Evolutionary conservation across 352 stramenopile species (phyloP).

Genomic region (Albugo laibachii): DNA sequence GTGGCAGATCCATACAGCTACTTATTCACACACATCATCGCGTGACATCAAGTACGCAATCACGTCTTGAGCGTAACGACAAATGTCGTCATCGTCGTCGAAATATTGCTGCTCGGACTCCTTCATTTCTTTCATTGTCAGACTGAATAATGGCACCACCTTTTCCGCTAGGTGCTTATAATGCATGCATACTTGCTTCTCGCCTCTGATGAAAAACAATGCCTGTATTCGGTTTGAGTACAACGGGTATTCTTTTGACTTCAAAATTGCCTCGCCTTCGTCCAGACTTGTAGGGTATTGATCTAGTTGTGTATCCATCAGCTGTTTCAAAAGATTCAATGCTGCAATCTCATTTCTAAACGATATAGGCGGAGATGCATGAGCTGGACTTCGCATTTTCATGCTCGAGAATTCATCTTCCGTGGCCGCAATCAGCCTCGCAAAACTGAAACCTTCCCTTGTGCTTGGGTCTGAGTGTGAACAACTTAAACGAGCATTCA

Average conservation of each 20-base stretch:
- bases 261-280: slow-evolving; percentile 67
- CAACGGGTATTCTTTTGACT: slow-evolving; percentile 51
- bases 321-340: slow-evolving; percentile 40
- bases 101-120: slow-evolving; percentile 54
- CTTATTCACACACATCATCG: no score
- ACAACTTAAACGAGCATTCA: slow-evolving; percentile 69
- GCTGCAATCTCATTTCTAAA: slow-evolving; percentile 72
- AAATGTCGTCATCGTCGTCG: slow-evolving; percentile 57
- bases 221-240: slow-evolving; percentile 80
- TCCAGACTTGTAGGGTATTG: slow-evolving; percentile 75
- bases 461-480: slow-evolving; percentile 74
- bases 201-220: slow-evolving; percentile 75
- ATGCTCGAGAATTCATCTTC: slow-evolving; percentile 71
- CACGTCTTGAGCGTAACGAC: slow-evolving; percentile 73
- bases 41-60: slow-evolving; percentile 43
- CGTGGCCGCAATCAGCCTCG: slow-evolving; percentile 61
- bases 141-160: slow-evolving; percentile 60
- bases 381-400: slow-evolving; percentile 49
- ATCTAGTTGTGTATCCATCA: slow-evolving; percentile 66
- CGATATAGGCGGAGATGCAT: slow-evolving; percentile 61
- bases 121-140: slow-evolving; percentile 44
- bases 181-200: slow-evolving; percentile 76
- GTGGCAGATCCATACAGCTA: no score
- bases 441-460: slow-evolving; percentile 71
- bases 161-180: slow-evolving; percentile 68